phyloP scores from a whole-genome alignment of 2,329 filamentous ascomycete genomes.

The Scedosporium apiospermum region DNA sequence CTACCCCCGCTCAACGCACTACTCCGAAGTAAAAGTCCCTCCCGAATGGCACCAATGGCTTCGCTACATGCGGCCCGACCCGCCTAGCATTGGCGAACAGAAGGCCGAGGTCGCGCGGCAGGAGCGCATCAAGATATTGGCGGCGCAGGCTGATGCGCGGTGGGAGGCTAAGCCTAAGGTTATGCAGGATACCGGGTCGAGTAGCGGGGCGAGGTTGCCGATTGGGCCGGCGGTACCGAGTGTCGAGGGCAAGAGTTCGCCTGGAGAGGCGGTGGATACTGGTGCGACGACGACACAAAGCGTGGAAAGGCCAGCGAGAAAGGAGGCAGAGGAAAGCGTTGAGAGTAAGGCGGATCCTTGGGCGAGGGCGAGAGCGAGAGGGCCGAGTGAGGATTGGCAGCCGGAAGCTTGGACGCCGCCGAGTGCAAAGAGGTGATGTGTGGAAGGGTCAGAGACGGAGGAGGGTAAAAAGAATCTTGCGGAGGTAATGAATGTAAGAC shows the following conservation, averaged over 20 bases:
- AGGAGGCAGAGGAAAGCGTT: slow-evolving; percentile 4
- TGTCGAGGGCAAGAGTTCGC: slow-evolving; percentile 5
- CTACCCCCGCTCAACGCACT: slow-evolving; percentile 44
- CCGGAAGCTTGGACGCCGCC: slow-evolving; percentile 52
- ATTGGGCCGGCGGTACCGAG: slow-evolving; percentile 6
- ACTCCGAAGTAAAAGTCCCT: slow-evolving; percentile 45
- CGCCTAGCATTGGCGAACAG: slow-evolving; percentile 51
- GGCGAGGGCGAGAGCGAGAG: slow-evolving; percentile 40
- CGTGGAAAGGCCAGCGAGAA: not conserved
- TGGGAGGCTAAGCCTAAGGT: slow-evolving; percentile 50
- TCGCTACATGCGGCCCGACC: slow-evolving; percentile 44
- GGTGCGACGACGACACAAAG: slow-evolving; percentile 1
- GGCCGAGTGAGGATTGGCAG: slow-evolving; percentile 57
- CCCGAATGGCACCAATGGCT: slow-evolving; percentile 64
- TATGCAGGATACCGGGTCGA: slow-evolving; percentile 29
- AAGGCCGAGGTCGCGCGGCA: slow-evolving; percentile 41
- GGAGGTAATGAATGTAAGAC: not conserved
- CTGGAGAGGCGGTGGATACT: not conserved
- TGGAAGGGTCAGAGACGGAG: too few relatives aligned
- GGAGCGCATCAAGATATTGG: slow-evolving; percentile 43
- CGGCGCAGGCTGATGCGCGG: slow-evolving; percentile 51
- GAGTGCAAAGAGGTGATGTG: slow-evolving; percentile 19
- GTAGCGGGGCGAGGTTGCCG: slow-evolving; percentile 11
- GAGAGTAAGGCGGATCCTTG: slow-evolving; percentile 40
- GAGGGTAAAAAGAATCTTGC: not conserved